Evolutionary conservation across 2,329 filamentous ascomycete genomes (phyloP).

Genomic region (Calonectria pseudoreteaudii): DNA sequence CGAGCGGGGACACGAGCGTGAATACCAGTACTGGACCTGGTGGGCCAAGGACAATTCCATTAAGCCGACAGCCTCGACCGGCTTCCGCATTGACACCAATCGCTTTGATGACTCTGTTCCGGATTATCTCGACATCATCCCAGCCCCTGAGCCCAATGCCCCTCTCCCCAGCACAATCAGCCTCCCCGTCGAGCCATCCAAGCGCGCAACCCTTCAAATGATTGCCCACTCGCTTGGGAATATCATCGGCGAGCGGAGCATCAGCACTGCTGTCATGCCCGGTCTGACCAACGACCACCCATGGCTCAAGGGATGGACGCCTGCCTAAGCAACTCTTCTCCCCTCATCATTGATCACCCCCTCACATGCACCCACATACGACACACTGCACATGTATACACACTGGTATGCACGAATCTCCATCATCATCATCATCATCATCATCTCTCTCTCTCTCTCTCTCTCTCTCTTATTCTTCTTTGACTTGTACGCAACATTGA

Average conservation of each 20-base stretch:
- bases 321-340: constrained; percentile 25
- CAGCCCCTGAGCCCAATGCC: constrained; percentile 17
- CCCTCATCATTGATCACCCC: background rate
- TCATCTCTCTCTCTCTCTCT: background rate
- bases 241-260: constrained; percentile 41
- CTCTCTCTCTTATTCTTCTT: no score
- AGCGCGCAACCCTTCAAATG: constrained; percentile 40
- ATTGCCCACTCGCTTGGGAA: constrained; percentile 42
- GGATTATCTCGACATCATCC: constrained; percentile 35
- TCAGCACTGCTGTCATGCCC: constrained; percentile 38
- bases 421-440: no score
- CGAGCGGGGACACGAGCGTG: constrained; percentile 38
- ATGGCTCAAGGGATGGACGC: constrained; percentile 40
- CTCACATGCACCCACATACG: background rate
- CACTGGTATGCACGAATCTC: background rate
- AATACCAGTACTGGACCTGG: constrained; percentile 43
- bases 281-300: constrained; percentile 35
- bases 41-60: constrained; percentile 37
- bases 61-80: constrained; percentile 26
- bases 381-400: background rate
- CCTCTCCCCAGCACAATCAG: constrained; percentile 30
- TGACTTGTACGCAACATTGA: constrained; percentile 11
- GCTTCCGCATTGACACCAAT: constrained; percentile 36
- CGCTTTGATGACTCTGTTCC: constrained; percentile 25
- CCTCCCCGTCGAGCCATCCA: constrained; percentile 34